Evolutionary conservation across 2,329 filamentous ascomycete species (phyloP).

Genomic region (Phyllosticta citrichinensis): DNA sequence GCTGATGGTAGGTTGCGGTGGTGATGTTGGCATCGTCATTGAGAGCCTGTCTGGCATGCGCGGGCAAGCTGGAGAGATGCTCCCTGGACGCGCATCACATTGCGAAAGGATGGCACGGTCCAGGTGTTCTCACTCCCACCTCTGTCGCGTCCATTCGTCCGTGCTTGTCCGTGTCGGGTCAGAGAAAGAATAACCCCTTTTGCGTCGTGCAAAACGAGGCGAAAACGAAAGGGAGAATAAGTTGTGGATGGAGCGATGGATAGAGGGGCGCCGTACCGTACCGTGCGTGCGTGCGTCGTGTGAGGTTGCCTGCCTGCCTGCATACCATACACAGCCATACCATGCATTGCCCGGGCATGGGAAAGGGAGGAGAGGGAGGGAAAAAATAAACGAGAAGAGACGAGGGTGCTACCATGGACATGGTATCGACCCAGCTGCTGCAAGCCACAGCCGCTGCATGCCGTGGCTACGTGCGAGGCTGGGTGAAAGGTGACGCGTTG

Average conservation of each 20-base stretch:
- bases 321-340: not conserved
- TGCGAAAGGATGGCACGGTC: not conserved
- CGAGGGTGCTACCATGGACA: not conserved
- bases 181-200: not conserved
- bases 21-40: not conserved
- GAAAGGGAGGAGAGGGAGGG: not conserved
- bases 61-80: not conserved
- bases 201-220: not conserved
- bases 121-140: not conserved
- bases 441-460: conserved; percentile 9
- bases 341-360: not conserved
- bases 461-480: not conserved
- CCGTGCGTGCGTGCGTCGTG: not conserved
- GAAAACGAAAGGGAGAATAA: not conserved
- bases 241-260: not conserved
- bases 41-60: not conserved
- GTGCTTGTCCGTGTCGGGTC: not conserved
- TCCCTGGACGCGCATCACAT: not conserved
- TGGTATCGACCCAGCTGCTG: not conserved
- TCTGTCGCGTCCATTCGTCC: not conserved
- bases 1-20: not conserved
- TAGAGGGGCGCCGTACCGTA: not conserved
- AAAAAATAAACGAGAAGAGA: not conserved
- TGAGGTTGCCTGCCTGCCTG: not conserved
- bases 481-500: not conserved